phyloP scores from a whole-genome alignment of 139 green algal genomes.

The Chlamydomonas schloesseri region DNA sequence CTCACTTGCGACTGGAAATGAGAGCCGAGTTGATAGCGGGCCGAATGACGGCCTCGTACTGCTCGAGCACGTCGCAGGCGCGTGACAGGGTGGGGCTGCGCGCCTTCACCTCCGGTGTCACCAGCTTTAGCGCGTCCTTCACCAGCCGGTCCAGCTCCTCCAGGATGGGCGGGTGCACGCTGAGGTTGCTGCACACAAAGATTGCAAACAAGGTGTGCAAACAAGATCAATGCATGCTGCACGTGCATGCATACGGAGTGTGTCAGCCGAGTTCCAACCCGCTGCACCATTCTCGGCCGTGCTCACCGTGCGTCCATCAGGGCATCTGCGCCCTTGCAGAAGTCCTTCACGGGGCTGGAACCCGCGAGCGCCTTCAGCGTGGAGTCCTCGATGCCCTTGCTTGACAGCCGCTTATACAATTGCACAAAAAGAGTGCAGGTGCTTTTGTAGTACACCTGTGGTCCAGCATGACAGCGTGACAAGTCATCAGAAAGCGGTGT shows the following conservation, averaged over 20 bases:
- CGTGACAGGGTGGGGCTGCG: background rate
- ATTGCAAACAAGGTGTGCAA: background rate
- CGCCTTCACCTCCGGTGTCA: background rate
- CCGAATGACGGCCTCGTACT: background rate
- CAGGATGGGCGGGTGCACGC: background rate
- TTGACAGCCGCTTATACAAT: background rate
- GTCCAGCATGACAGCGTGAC: too few species aligned
- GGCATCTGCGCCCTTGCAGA: background rate
- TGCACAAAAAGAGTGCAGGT: too few species aligned
- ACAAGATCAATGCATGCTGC: background rate
- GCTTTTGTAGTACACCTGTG: too few species aligned
- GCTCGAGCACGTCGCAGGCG: background rate
- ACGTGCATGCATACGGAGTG: background rate
- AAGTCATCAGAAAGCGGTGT: too few species aligned
- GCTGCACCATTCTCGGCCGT: background rate
- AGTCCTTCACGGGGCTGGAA: background rate
- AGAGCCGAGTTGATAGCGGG: background rate
- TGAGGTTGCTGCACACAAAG: background rate
- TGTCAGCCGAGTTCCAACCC: background rate
- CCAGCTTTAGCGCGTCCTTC: background rate
- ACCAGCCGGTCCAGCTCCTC: background rate
- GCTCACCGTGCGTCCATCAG: background rate
- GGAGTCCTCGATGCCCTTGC: background rate
- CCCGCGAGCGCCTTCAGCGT: background rate
- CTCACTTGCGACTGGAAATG: background rate